These are phyloP conservation scores for Draba incana DNA, from an alignment of 345 rosid species.

Conservation along the genomic window DNA sequence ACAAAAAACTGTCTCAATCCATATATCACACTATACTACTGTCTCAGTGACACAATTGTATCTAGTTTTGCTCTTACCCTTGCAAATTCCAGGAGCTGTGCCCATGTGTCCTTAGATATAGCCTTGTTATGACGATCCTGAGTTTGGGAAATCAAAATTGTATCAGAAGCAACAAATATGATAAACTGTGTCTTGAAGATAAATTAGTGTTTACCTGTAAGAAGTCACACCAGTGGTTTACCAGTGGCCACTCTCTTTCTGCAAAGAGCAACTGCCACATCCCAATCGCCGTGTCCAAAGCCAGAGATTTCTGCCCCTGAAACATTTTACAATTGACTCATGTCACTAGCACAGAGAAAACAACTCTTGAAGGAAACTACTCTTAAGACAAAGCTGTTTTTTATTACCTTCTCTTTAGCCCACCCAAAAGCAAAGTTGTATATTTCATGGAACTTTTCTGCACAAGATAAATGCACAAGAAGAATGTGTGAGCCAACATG, in stretches of 20 bases:
- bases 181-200: constrained; percentile 15
- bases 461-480: constrained; percentile 34
- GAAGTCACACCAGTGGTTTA: constrained; percentile 97
- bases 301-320: constrained; percentile 97
- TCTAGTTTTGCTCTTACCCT: constrained; percentile 59
- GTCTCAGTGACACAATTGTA: background rate
- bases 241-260: constrained; percentile 90
- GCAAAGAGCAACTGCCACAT: constrained; percentile 99
- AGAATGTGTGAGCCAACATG: constrained; percentile 26
- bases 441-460: constrained; percentile 96
- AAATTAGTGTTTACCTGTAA: constrained; percentile 64
- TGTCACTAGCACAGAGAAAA: constrained; percentile 9
- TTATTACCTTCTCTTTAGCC: constrained; percentile 95
- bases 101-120: constrained; percentile 95
- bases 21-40: constrained; percentile 21
- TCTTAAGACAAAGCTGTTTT: constrained; percentile 12
- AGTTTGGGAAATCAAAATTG: constrained; percentile 30
- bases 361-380: constrained; percentile 2
- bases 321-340: constrained; percentile 9
- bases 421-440: constrained; percentile 96
- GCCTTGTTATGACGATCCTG: constrained; percentile 98
- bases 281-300: constrained; percentile 97
- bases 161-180: constrained; percentile 24
- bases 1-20: constrained; percentile 24
- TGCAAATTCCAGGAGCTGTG: constrained; percentile 88